A percentile compares a stretch with the other conserved stretches of the same genome.
These are phyloP conservation scores for Discostella stelligera DNA, from an alignment of 352 stramenopile genomes.

Conservation along the genomic window DNA sequence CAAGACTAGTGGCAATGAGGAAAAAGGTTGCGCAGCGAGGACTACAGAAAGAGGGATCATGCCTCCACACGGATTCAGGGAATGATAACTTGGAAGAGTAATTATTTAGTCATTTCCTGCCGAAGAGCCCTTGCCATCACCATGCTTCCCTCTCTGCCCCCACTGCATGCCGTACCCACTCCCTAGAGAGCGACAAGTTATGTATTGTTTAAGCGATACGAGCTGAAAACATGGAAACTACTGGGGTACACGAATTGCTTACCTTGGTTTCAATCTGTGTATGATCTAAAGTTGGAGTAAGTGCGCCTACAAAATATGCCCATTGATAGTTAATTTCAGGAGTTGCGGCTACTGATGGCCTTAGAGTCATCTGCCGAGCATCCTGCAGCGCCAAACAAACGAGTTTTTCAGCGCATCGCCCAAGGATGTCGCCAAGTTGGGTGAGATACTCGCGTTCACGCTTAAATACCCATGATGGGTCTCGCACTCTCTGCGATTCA, in stretches of 20 bases:
- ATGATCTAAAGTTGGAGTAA: slow-evolving; percentile 46
- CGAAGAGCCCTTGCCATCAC: slow-evolving; percentile 18
- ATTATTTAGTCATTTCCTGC: slow-evolving; percentile 18
- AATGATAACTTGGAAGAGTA: too few species aligned
- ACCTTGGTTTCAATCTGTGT: slow-evolving; percentile 52
- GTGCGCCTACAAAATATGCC: slow-evolving; percentile 42
- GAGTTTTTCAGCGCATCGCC: slow-evolving; percentile 56
- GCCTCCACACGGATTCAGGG: too few species aligned
- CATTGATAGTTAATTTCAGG: slow-evolving; percentile 24
- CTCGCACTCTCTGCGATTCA: slow-evolving; percentile 7
- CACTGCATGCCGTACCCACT: slow-evolving; percentile 22
- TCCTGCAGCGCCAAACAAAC: slow-evolving; percentile 45
- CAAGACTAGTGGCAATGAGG: too few species aligned
- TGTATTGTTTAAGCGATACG: background rate
- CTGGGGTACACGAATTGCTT: background rate
- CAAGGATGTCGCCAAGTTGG: slow-evolving; percentile 41
- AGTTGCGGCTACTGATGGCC: background rate
- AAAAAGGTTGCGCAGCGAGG: too few species aligned
- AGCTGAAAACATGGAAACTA: background rate
- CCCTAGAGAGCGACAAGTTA: slow-evolving; percentile 7
- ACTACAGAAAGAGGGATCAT: too few species aligned
- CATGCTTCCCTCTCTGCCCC: slow-evolving; percentile 14
- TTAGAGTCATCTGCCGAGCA: slow-evolving; percentile 25
- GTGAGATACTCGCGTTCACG: slow-evolving; percentile 56
- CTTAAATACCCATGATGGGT: slow-evolving; percentile 22